Evolutionary conservation across 106 monocot genomes (phyloP).

Genomic region (Dactylorhiza incarnata): DNA sequence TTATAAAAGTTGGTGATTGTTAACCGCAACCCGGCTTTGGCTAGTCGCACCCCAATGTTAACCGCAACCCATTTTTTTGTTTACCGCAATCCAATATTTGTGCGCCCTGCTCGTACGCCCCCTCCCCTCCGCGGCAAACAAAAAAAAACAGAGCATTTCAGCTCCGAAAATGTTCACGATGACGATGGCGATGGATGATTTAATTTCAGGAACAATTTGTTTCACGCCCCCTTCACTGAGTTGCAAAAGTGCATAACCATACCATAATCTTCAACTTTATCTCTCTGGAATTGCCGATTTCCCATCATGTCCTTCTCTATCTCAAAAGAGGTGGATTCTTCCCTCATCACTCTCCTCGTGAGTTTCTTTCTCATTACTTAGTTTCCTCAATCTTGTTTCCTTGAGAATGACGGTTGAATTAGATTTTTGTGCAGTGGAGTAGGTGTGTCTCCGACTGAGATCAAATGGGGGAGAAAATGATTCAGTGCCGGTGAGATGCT

Average conservation of each 20-base stretch:
- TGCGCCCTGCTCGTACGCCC: no score
- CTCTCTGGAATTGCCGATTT: neutral
- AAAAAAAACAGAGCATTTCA: no score
- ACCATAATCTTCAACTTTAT: slow-evolving; percentile 17
- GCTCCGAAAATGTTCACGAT: no score
- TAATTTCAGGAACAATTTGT: neutral
- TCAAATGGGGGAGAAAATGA: slow-evolving; percentile 25
- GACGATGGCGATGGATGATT: neutral
- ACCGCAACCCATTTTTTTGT: no score
- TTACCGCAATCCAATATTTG: no score
- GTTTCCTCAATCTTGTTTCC: no score
- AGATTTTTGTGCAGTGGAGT: neutral
- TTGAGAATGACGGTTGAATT: no score
- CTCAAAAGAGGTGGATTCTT: neutral
- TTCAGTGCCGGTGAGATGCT: slow-evolving; percentile 38
- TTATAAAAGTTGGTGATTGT: no score
- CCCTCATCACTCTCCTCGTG: neutral
- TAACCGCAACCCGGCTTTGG: no score
- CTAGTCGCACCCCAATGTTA: no score
- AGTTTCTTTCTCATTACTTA: neutral
- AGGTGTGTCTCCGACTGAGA: neutral
- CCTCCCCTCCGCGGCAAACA: no score
- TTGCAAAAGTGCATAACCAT: slow-evolving; percentile 11
- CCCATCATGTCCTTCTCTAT: slow-evolving; percentile 4
- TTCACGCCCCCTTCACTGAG: slow-evolving; percentile 1